Evolutionary conservation across 169 alveolate species (phyloP).

Genomic region (Eimeria tenella): DNA sequence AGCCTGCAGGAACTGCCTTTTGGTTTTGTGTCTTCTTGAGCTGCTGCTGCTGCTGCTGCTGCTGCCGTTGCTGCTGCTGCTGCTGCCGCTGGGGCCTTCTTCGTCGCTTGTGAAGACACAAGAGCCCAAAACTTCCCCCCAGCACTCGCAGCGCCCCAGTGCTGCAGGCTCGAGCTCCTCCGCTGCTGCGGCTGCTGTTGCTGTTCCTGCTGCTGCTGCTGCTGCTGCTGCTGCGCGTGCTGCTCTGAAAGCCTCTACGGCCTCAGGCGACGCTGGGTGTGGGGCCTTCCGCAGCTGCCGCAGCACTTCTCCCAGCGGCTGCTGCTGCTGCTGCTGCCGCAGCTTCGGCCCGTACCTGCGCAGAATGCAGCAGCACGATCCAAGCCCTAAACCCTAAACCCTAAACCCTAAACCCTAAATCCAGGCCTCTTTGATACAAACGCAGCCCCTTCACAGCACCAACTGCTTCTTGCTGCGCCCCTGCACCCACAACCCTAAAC

Average conservation of each 20-base stretch:
- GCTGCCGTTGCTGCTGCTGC: background rate
- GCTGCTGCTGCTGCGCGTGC: background rate
- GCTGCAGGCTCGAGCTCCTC: background rate
- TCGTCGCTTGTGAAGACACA: background rate
- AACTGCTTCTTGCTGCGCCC: too few relatives aligned
- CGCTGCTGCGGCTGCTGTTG: background rate
- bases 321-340: slow-evolving; percentile 52
- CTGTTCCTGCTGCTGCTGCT: background rate
- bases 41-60: background rate
- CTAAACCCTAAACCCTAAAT: too few relatives aligned
- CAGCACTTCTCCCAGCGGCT: background rate
- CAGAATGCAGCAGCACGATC: background rate
- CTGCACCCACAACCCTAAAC: background rate
- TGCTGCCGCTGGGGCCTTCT: background rate
- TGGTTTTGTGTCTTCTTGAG: background rate
- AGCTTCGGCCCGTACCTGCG: slow-evolving; percentile 28
- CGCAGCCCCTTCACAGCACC: too few relatives aligned
- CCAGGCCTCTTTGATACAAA: too few relatives aligned
- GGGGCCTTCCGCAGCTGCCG: slow-evolving; percentile 1
- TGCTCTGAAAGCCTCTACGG: background rate
- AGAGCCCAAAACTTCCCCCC: background rate
- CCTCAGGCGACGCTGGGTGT: background rate
- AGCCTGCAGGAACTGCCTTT: background rate
- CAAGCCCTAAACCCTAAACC: background rate
- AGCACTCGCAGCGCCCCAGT: background rate